Percentiles rank a stretch among this genome's conserved stretches.
Conservation (phyloP, 1,284 basidiomycete genomes). For the Peniophora sp. region DNA sequence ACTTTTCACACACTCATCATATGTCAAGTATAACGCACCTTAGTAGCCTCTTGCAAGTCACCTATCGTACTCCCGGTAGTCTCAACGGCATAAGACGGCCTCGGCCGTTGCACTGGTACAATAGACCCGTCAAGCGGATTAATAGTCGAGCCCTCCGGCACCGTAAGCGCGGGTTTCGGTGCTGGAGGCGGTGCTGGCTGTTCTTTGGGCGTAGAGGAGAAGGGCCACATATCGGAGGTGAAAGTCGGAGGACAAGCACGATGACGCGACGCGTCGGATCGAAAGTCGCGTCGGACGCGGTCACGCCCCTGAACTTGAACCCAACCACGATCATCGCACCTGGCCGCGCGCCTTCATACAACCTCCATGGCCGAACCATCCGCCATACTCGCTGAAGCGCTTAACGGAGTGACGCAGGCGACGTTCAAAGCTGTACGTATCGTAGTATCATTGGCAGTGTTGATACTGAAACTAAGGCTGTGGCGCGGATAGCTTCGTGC, state of each 20-base stretch:
- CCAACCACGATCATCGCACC: neutral
- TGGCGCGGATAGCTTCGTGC: conserved; percentile 7
- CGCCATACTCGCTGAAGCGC: conserved; percentile 8
- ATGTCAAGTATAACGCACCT: conserved; percentile 23
- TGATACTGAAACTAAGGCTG: neutral
- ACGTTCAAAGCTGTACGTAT: conserved; percentile 9
- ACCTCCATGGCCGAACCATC: conserved; percentile 12
- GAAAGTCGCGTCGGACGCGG: too few species aligned
- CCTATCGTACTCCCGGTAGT: conserved; percentile 36
- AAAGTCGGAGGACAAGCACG: too few species aligned
- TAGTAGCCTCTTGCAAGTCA: conserved; percentile 33
- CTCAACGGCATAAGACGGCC: conserved; percentile 24
- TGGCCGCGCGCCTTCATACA: neutral
- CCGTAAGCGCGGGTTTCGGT: too few species aligned
- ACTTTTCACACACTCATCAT: neutral
- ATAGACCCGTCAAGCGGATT: too few species aligned
- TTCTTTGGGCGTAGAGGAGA: neutral
- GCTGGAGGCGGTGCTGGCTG: neutral
- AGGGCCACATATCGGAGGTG: neutral
- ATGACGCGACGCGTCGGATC: too few species aligned
- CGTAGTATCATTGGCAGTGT: neutral
- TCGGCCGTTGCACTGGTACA: neutral
- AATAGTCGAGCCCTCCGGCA: too few species aligned
- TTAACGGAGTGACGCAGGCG: conserved; percentile 11
- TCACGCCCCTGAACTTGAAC: neutral